Conservation (phyloP, 495 filamentous ascomycete species). For the Aspergillus nanangensis region DNA sequence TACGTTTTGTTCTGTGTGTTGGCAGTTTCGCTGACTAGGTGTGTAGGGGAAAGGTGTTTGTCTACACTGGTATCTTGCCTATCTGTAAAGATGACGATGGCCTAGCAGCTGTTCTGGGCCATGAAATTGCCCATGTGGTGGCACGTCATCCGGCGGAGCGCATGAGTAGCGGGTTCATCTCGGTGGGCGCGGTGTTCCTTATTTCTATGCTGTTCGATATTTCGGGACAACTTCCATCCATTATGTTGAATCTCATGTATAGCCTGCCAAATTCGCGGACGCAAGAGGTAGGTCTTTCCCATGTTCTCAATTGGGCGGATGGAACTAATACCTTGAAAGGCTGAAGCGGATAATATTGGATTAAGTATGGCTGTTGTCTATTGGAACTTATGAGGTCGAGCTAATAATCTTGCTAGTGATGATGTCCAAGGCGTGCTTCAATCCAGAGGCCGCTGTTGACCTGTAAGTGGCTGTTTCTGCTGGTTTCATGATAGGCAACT, state of each 20-base stretch:
- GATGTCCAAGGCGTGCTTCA: conserved; percentile 64
- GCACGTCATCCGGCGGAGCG: conserved; percentile 76
- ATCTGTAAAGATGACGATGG: conserved; percentile 69
- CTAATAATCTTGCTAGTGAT: conserved; percentile 38
- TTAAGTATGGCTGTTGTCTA: conserved; percentile 43
- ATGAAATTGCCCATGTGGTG: conserved; percentile 92
- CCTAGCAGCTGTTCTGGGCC: conserved; percentile 79
- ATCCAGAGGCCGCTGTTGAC: conserved; percentile 65
- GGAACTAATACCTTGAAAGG: conserved; percentile 26
- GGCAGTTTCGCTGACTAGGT: conserved; percentile 11
- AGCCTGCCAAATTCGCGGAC: conserved; percentile 64
- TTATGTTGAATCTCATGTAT: conserved; percentile 58
- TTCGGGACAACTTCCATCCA: conserved; percentile 37
- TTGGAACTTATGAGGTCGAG: conserved; percentile 32
- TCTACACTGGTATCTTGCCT: conserved; percentile 77
- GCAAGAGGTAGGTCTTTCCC: conserved; percentile 48
- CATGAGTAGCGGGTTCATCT: conserved; percentile 58
- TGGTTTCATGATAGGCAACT: background rate
- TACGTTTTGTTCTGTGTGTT: too few species aligned
- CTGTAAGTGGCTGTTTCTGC: conserved; percentile 33
- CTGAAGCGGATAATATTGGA: conserved; percentile 85
- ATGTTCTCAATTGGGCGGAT: too few species aligned
- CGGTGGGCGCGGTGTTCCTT: conserved; percentile 47
- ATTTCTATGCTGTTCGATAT: conserved; percentile 49
- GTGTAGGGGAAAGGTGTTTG: conserved; percentile 79